phyloP scores from a whole-genome alignment of 2,329 filamentous ascomycete genomes.

The Trichophyton benhamiae region DNA sequence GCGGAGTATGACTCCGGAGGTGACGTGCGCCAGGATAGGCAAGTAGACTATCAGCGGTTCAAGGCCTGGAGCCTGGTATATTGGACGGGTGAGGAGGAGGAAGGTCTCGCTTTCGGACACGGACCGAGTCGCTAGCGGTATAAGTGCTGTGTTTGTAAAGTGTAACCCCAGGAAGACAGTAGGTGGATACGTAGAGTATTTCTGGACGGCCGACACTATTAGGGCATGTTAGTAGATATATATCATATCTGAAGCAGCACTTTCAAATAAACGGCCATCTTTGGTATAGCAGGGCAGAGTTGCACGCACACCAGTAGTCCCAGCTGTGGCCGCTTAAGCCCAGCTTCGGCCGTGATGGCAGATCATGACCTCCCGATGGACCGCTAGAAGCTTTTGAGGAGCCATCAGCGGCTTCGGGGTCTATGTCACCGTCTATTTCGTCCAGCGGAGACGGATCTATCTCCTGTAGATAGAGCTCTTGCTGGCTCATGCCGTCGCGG shows the following conservation, averaged over 20 bases:
- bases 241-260: neutral
- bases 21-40: constrained; percentile 63
- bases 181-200: constrained; percentile 79
- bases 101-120: constrained; percentile 68
- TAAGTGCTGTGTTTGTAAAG: constrained; percentile 66
- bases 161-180: constrained; percentile 65
- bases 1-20: constrained; percentile 64
- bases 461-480: constrained; percentile 44
- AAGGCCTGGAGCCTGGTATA: constrained; percentile 73
- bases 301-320: constrained; percentile 58
- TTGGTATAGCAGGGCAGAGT: too few species aligned
- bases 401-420: constrained; percentile 9
- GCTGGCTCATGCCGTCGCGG: constrained; percentile 3
- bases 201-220: constrained; percentile 63
- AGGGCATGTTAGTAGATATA: neutral
- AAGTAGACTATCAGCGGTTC: constrained; percentile 69
- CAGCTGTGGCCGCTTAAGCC: constrained; percentile 59
- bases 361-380: neutral
- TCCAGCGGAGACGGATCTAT: constrained; percentile 75
- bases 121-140: constrained; percentile 62
- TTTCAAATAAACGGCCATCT: neutral
- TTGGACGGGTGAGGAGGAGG: constrained; percentile 77
- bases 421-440: constrained; percentile 39
- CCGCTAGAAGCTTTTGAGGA: neutral
- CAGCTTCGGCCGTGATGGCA: constrained; percentile 18